Evolutionary conservation across 2,329 filamentous ascomycete genomes (phyloP).

Genomic region (Colletotrichum lini): DNA sequence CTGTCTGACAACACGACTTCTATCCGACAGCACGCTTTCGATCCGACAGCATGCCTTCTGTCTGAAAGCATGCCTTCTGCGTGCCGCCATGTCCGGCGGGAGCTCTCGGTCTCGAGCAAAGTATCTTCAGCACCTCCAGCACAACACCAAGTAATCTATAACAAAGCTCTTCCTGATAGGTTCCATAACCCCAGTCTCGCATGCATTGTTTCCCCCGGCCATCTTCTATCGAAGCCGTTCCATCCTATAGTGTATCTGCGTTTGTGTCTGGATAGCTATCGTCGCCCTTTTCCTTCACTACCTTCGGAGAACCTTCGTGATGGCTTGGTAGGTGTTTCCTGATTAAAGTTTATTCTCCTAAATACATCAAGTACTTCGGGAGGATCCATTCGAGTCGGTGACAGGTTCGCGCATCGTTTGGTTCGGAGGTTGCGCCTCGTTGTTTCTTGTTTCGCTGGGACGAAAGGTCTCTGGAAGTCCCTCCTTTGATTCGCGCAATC

Average conservation of each 20-base stretch:
- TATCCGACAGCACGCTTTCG: too few relatives aligned
- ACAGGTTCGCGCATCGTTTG: constrained; percentile 4
- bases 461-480: neutral
- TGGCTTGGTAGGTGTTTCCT: neutral
- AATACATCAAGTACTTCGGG: neutral
- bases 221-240: neutral
- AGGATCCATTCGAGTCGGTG: neutral
- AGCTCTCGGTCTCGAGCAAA: neutral
- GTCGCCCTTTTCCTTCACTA: neutral
- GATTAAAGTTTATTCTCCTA: too few relatives aligned
- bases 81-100: neutral
- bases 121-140: neutral
- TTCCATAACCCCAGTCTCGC: neutral
- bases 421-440: constrained; percentile 4
- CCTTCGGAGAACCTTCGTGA: neutral
- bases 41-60: too few relatives aligned
- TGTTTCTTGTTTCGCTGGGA: neutral
- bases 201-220: neutral
- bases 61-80: too few relatives aligned
- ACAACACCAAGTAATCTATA: neutral
- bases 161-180: neutral
- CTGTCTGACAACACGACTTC: too few relatives aligned
- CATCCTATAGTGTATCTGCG: neutral
- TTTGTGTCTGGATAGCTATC: neutral
- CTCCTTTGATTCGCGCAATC: constrained; percentile 17